Percentiles rank a stretch among this genome's conserved stretches.
phyloP scores from a whole-genome alignment of 2,329 filamentous ascomycete genomes.

The Aspergillus eucalypticola region DNA sequence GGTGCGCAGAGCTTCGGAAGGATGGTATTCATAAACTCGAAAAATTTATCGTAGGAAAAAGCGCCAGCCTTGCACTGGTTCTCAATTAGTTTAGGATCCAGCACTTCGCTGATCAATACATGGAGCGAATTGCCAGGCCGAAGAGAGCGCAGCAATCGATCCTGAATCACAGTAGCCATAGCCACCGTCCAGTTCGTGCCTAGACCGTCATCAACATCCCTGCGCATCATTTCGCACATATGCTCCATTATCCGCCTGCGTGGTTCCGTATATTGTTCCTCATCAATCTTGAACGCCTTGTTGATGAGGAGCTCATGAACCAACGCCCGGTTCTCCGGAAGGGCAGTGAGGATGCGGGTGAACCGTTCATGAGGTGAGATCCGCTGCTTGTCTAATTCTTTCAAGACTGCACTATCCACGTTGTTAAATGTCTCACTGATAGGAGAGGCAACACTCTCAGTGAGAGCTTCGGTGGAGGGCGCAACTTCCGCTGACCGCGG shows the following conservation, averaged over 20 bases:
- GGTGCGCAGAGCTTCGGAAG: conserved; percentile 66
- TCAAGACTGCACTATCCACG: conserved; percentile 35
- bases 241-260: conserved; percentile 60
- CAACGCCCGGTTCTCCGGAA: conserved; percentile 62
- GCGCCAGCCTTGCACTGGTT: conserved; percentile 60
- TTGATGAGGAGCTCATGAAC: conserved; percentile 67
- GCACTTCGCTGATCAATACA: conserved; percentile 59
- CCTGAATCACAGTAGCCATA: conserved; percentile 66
- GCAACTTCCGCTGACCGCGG: conserved; percentile 54
- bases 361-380: conserved; percentile 43
- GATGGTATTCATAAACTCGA: conserved; percentile 62
- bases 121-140: conserved; percentile 63
- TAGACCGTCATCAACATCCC: conserved; percentile 56
- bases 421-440: conserved; percentile 45
- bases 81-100: conserved; percentile 60
- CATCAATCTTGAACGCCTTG: conserved; percentile 63
- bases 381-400: conserved; percentile 38
- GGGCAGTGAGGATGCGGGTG: conserved; percentile 58
- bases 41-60: conserved; percentile 66
- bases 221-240: conserved; percentile 61
- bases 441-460: conserved; percentile 42
- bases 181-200: conserved; percentile 62
- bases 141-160: conserved; percentile 60
- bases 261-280: conserved; percentile 49
- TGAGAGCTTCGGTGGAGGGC: conserved; percentile 34